These are phyloP conservation scores for Calcarisporium arbuscula DNA, from an alignment of 2,329 filamentous ascomycete genomes.

Conservation along the genomic window DNA sequence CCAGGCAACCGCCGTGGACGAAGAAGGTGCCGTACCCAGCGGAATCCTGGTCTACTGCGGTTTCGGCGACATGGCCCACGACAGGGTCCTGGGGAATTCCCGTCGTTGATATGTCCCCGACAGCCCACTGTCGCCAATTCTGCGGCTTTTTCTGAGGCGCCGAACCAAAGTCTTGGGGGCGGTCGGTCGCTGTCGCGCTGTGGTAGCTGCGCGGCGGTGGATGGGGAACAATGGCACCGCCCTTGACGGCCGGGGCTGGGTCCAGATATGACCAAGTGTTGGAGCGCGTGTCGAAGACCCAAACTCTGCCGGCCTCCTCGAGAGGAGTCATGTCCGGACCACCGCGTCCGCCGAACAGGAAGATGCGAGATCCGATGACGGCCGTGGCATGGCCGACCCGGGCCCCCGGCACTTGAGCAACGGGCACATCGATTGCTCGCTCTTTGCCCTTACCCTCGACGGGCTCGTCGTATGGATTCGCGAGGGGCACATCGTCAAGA, in stretches of 20 bases:
- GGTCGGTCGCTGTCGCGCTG: slow-evolving; percentile 49
- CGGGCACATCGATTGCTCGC: slow-evolving; percentile 19
- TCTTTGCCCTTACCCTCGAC: slow-evolving; percentile 34
- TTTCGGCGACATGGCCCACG: slow-evolving; percentile 49
- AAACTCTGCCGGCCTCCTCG: slow-evolving; percentile 68
- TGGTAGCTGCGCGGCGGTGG: slow-evolving; percentile 70
- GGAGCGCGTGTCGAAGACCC: slow-evolving; percentile 65
- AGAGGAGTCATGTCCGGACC: slow-evolving; percentile 63
- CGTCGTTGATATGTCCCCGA: slow-evolving; percentile 46
- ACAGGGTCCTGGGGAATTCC: slow-evolving; percentile 55
- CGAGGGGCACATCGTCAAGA: slow-evolving; percentile 35
- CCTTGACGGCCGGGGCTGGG: slow-evolving; percentile 43
- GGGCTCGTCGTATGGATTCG: slow-evolving; percentile 8
- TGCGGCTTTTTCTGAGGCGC: slow-evolving; percentile 28
- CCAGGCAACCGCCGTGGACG: slow-evolving; percentile 69
- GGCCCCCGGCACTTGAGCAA: slow-evolving; percentile 51
- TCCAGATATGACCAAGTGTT: slow-evolving; percentile 59
- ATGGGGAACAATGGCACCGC: slow-evolving; percentile 30
- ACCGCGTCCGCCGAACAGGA: slow-evolving; percentile 75
- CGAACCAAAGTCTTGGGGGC: slow-evolving; percentile 45
- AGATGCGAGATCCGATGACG: slow-evolving; percentile 63
- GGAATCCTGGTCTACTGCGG: slow-evolving; percentile 52
- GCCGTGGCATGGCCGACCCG: slow-evolving; percentile 69
- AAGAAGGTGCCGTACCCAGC: slow-evolving; percentile 64
- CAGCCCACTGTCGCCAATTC: slow-evolving; percentile 50